Percentiles rank a stretch among this genome's conserved stretches.
phyloP scores from a whole-genome alignment of 176 grass and related monocot species.

The Metroxylon sagu region DNA sequence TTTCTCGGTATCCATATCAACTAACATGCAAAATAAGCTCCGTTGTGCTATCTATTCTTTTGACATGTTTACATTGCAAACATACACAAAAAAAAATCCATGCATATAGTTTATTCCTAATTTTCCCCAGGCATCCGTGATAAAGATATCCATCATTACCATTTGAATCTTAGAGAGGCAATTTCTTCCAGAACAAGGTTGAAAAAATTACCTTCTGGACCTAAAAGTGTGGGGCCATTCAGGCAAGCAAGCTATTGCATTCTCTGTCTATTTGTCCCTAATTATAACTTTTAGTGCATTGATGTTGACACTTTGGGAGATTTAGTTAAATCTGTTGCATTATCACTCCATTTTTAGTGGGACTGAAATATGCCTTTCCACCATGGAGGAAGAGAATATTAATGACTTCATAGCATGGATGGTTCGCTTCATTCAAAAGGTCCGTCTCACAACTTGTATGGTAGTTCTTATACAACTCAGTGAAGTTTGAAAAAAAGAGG shows the following conservation, averaged over 20 bases:
- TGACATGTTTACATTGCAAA: too few species aligned
- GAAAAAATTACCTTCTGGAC: slow-evolving; percentile 39
- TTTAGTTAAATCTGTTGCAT: background rate
- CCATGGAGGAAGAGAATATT: slow-evolving; percentile 37
- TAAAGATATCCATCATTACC: slow-evolving; percentile 42
- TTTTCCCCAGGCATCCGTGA: slow-evolving; percentile 38
- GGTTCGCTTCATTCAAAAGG: slow-evolving; percentile 43
- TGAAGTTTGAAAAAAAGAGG: too few species aligned
- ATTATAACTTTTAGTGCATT: slow-evolving; percentile 5
- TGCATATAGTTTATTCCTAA: slow-evolving; percentile 1
- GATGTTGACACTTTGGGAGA: background rate
- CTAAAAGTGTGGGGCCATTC: slow-evolving; percentile 49
- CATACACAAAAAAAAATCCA: background rate
- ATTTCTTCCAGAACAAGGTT: slow-evolving; percentile 44
- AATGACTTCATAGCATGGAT: slow-evolving; percentile 46
- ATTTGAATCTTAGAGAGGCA: slow-evolving; percentile 43
- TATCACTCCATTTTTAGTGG: slow-evolving; percentile 33
- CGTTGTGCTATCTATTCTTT: background rate
- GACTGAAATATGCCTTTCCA: slow-evolving; percentile 57
- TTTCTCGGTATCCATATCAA: too few species aligned
- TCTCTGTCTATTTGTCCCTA: background rate
- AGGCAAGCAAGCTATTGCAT: slow-evolving; percentile 30
- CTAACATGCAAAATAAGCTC: background rate
- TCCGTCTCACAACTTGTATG: slow-evolving; percentile 6
- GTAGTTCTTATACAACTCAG: background rate